Conservation (phyloP, 257 asterid genomes). For the Voacanga thouarsii region DNA sequence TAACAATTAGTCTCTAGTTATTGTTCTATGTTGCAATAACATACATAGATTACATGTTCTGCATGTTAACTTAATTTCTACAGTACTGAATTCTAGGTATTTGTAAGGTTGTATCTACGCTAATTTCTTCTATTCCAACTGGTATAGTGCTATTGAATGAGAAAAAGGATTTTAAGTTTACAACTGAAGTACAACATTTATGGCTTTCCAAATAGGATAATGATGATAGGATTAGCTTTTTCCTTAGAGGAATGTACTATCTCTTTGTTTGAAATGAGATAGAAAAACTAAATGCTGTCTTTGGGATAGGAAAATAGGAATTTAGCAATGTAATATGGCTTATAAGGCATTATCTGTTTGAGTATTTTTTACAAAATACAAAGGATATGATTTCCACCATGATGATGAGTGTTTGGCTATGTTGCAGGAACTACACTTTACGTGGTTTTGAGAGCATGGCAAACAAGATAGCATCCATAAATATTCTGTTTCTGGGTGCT, state of each 20-base stretch:
- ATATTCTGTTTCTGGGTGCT: conserved; percentile 35
- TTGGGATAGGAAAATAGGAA: neutral
- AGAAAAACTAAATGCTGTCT: neutral
- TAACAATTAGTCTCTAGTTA: too few species aligned
- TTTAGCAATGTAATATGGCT: neutral
- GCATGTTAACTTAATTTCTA: neutral
- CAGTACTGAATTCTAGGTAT: conserved; percentile 32
- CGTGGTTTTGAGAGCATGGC: conserved; percentile 47
- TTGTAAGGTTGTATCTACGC: conserved; percentile 40
- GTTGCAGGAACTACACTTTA: conserved; percentile 29
- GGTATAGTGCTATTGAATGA: conserved; percentile 36
- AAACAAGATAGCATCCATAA: conserved; percentile 28
- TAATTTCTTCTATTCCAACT: conserved; percentile 31
- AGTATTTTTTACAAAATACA: neutral
- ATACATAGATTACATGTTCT: neutral
- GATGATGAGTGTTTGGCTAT: neutral
- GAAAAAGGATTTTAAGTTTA: conserved; percentile 31
- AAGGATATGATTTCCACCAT: neutral
- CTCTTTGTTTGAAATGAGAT: neutral
- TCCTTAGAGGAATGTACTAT: conserved; percentile 27
- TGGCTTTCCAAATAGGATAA: conserved; percentile 33
- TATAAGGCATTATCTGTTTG: neutral
- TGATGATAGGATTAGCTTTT: conserved; percentile 30
- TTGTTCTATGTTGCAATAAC: neutral
- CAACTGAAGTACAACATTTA: conserved; percentile 38